These are phyloP conservation scores for Euphrasia arctica DNA, from an alignment of 305 asterid species.

Conservation along the genomic window DNA sequence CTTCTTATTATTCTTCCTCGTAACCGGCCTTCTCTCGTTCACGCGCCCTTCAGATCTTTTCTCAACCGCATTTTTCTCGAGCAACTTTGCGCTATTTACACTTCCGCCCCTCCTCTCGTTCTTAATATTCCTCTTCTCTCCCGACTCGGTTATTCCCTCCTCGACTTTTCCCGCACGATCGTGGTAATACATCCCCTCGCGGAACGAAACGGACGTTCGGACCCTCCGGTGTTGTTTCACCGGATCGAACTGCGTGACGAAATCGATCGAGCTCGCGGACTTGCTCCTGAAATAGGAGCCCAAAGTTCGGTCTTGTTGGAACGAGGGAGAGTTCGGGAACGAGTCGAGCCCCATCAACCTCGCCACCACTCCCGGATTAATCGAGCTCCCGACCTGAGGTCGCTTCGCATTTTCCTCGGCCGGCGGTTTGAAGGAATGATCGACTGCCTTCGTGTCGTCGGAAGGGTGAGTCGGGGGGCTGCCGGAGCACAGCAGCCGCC, in stretches of 20 bases:
- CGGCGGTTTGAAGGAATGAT: not conserved
- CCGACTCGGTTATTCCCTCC: not conserved
- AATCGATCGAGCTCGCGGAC: conserved; percentile 54
- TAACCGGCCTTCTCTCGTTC: conserved; percentile 30
- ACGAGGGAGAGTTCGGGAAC: conserved; percentile 28
- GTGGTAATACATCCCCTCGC: conserved; percentile 26
- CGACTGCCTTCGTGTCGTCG: conserved; percentile 23
- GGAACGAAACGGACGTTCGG: conserved; percentile 47
- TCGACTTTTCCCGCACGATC: not conserved
- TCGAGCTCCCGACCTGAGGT: conserved; percentile 11
- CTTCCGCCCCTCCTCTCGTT: conserved; percentile 1
- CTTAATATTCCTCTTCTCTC: not conserved
- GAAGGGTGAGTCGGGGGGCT: conserved; percentile 60
- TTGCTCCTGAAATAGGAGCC: conserved; percentile 51
- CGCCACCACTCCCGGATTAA: conserved; percentile 54
- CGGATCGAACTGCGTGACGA: conserved; percentile 37
- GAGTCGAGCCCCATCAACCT: conserved; percentile 65
- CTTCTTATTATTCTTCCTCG: not conserved
- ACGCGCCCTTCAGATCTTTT: conserved; percentile 3
- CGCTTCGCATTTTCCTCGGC: not conserved
- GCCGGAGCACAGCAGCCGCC: conserved; percentile 43
- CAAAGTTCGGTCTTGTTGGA: conserved; percentile 24
- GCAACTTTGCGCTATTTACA: conserved; percentile 17
- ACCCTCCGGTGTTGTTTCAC: conserved; percentile 42
- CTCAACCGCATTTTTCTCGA: conserved; percentile 16